A percentile compares a stretch with the other conserved stretches of the same genome.
These are phyloP conservation scores for Blastomyces percursus DNA, from an alignment of 2,329 filamentous ascomycete species.

Conservation along the genomic window DNA sequence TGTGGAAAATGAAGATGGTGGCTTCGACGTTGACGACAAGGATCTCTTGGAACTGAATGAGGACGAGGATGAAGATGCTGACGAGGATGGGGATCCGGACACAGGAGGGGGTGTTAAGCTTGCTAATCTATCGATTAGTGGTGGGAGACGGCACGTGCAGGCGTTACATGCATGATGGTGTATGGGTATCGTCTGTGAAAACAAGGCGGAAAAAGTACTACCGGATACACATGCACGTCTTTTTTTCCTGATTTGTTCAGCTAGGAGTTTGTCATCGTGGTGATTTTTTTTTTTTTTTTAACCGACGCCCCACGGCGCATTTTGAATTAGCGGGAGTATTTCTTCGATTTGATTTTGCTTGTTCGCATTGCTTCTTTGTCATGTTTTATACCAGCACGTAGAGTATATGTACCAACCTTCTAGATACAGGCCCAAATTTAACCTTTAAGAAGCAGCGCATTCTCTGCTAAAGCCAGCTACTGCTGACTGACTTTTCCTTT, in stretches of 20 bases:
- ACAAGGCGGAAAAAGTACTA: not conserved
- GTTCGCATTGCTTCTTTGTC: not conserved
- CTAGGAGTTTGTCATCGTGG: not conserved
- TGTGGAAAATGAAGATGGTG: constrained; percentile 32
- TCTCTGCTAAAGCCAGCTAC: not conserved
- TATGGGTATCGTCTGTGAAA: not conserved
- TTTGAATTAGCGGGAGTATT: constrained; percentile 9
- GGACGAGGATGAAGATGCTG: not conserved
- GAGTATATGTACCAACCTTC: not conserved
- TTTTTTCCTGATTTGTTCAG: not conserved
- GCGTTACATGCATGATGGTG: not conserved
- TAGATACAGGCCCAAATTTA: not conserved
- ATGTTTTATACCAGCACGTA: not conserved
- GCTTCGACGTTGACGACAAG: constrained; percentile 23
- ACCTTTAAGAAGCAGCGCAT: not conserved
- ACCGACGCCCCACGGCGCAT: not conserved
- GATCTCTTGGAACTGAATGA: constrained; percentile 15
- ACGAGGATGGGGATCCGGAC: not conserved
- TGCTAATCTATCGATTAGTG: not conserved
- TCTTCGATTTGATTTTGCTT: not conserved
- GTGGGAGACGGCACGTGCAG: not conserved
- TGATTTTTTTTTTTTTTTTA: not conserved
- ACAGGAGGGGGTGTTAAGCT: not conserved
- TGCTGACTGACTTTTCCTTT: too few species aligned
- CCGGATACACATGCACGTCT: not conserved